A percentile compares a stretch with the other conserved stretches of the same genome.
These are phyloP conservation scores for Fusarium sambucinum DNA, from an alignment of 2,329 filamentous ascomycete genomes.

Conservation along the genomic window DNA sequence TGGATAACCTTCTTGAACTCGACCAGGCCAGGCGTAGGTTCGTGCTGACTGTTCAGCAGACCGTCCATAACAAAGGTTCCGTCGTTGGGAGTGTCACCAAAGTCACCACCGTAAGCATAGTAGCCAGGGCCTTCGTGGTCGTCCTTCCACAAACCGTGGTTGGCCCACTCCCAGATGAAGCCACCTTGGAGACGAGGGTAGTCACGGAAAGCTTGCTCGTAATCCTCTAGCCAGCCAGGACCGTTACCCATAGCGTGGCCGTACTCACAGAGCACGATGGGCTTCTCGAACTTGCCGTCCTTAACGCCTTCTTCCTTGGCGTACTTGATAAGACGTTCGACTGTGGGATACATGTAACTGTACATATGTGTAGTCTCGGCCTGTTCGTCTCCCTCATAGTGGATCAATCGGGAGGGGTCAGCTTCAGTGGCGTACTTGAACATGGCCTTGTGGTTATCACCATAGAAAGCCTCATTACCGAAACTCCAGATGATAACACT, in stretches of 20 bases:
- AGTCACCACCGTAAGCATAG: constrained; percentile 73
- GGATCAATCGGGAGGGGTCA: constrained; percentile 71
- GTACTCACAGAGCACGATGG: constrained; percentile 70
- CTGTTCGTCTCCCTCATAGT: constrained; percentile 74
- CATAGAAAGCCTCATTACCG: constrained; percentile 80
- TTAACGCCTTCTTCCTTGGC: constrained; percentile 58
- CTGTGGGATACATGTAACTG: constrained; percentile 73
- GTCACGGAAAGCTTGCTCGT: constrained; percentile 71
- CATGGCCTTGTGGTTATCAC: constrained; percentile 76
- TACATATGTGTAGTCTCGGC: constrained; percentile 74
- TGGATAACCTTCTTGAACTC: constrained; percentile 70
- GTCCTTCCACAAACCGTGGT: constrained; percentile 67
- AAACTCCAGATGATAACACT: constrained; percentile 80
- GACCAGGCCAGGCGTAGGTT: constrained; percentile 66
- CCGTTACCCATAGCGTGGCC: constrained; percentile 80
- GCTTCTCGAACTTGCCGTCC: constrained; percentile 64
- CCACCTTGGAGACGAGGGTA: constrained; percentile 74
- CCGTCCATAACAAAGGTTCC: constrained; percentile 73
- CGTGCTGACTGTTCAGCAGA: constrained; percentile 64
- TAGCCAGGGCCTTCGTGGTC: constrained; percentile 60
- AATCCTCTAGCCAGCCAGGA: constrained; percentile 76
- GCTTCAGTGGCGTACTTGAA: constrained; percentile 68
- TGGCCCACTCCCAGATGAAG: constrained; percentile 75
- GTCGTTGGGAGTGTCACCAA: constrained; percentile 71
- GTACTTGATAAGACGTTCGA: constrained; percentile 64